Percentiles rank a stretch among this genome's conserved stretches.
phyloP scores from a whole-genome alignment of 805 yeast species.

The Zygosaccharomyces rouxii region DNA sequence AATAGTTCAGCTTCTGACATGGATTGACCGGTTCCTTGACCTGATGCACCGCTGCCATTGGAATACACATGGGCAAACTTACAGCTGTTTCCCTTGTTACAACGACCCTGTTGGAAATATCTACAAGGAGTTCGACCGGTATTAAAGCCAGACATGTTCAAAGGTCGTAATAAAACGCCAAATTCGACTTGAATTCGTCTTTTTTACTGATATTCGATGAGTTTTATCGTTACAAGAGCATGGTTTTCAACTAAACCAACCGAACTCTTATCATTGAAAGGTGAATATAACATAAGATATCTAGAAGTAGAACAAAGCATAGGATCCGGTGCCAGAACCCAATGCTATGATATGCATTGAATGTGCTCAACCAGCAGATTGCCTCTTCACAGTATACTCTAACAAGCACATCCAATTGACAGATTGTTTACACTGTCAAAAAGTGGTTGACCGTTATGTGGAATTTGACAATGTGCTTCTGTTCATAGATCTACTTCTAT shows the following conservation, averaged over 20 bases:
- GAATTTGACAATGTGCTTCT: slow-evolving; percentile 83
- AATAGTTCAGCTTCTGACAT: slow-evolving; percentile 19
- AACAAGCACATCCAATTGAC: slow-evolving; percentile 76
- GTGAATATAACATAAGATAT: neutral
- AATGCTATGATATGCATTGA: slow-evolving; percentile 79
- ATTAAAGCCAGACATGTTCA: slow-evolving; percentile 7
- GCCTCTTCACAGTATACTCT: slow-evolving; percentile 68
- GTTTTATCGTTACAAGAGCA: neutral
- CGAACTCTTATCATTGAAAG: neutral
- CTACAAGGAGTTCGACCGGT: slow-evolving; percentile 38
- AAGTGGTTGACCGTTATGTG: slow-evolving; percentile 82
- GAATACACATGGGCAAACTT: slow-evolving; percentile 40
- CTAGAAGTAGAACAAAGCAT: neutral
- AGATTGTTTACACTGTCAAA: slow-evolving; percentile 65
- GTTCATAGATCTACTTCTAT: slow-evolving; percentile 73
- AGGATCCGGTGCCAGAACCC: neutral
- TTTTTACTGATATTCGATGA: neutral
- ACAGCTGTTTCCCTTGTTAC: slow-evolving; percentile 43
- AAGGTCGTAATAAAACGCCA: neutral
- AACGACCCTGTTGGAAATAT: slow-evolving; percentile 41
- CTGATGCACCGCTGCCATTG: slow-evolving; percentile 13
- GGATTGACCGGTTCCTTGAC: slow-evolving; percentile 1
- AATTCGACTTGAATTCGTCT: neutral
- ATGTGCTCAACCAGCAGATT: slow-evolving; percentile 62
- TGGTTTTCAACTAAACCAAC: neutral